phyloP scores from a whole-genome alignment of 225 moss, liverwort and hornwort species.

The Bryum argenteum region DNA sequence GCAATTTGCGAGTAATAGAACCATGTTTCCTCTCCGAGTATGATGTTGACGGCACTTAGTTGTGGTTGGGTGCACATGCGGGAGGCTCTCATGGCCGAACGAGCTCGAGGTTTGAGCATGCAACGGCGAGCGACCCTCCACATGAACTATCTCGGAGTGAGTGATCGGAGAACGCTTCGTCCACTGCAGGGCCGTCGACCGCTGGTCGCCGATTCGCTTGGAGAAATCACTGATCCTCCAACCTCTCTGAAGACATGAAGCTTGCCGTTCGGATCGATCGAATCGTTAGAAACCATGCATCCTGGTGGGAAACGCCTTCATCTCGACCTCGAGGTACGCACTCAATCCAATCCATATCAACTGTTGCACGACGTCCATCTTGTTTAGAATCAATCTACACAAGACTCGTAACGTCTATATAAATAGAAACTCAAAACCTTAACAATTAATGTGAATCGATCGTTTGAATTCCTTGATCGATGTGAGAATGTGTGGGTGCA shows the following conservation, averaged over 20 bases:
- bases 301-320: conserved; percentile 55
- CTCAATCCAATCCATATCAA: too few species aligned
- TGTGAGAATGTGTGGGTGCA: not conserved
- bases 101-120: conserved; percentile 66
- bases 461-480: not conserved
- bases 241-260: conserved; percentile 57
- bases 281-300: conserved; percentile 40
- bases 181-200: conserved; percentile 94
- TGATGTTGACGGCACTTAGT: not conserved
- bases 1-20: too few species aligned
- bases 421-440: too few species aligned
- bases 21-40: too few species aligned
- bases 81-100: conserved; percentile 84
- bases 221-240: conserved; percentile 74
- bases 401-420: too few species aligned
- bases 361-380: too few species aligned
- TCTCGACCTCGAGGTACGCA: conserved; percentile 50
- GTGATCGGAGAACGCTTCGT: conserved; percentile 92
- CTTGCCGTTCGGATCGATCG: conserved; percentile 45
- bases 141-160: conserved; percentile 59
- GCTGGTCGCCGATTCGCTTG: conserved; percentile 97
- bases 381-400: too few species aligned
- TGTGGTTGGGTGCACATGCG: conserved; percentile 17
- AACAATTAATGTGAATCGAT: too few species aligned
- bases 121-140: conserved; percentile 61